Evolutionary conservation across 768 basidiomycete species (phyloP).

Genomic region (Phaeotremella fagi): DNA sequence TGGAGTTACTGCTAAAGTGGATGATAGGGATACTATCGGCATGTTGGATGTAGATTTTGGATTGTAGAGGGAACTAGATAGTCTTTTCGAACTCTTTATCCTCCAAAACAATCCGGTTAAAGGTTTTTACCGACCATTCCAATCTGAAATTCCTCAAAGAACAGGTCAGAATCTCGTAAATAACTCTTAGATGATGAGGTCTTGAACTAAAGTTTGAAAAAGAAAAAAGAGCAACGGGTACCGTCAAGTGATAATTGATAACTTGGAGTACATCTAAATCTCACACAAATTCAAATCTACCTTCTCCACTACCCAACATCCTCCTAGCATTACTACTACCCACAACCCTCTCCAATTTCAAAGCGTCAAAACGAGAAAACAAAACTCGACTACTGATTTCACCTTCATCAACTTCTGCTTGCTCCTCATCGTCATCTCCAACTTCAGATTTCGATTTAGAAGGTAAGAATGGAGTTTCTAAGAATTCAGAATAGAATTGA

Average conservation of each 20-base stretch:
- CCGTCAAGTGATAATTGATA: too few relatives aligned
- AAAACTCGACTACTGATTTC: conserved; percentile 78
- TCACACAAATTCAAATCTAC: conserved; percentile 49
- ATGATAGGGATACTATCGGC: conserved; percentile 8
- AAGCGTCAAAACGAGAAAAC: conserved; percentile 84
- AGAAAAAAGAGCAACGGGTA: too few relatives aligned
- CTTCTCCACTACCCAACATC: conserved; percentile 49
- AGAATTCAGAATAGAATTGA: conserved; percentile 83
- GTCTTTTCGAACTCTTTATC: too few relatives aligned
- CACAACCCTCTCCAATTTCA: conserved; percentile 80
- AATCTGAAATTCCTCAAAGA: too few relatives aligned
- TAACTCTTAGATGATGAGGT: too few relatives aligned
- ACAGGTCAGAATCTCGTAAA: too few relatives aligned
- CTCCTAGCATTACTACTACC: conserved; percentile 52
- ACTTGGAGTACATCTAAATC: not conserved
- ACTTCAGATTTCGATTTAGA: conserved; percentile 21
- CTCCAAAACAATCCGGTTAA: too few relatives aligned
- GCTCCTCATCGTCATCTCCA: conserved; percentile 70
- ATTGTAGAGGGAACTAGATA: not conserved
- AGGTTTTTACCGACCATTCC: too few relatives aligned
- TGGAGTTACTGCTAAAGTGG: conserved; percentile 10
- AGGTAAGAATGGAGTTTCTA: conserved; percentile 75
- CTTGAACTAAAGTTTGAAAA: too few relatives aligned
- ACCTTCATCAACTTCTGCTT: conserved; percentile 75
- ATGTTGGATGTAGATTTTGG: too few relatives aligned